Conservation (phyloP, 352 stramenopile genomes). For the Phytophthora uliginosa region DNA sequence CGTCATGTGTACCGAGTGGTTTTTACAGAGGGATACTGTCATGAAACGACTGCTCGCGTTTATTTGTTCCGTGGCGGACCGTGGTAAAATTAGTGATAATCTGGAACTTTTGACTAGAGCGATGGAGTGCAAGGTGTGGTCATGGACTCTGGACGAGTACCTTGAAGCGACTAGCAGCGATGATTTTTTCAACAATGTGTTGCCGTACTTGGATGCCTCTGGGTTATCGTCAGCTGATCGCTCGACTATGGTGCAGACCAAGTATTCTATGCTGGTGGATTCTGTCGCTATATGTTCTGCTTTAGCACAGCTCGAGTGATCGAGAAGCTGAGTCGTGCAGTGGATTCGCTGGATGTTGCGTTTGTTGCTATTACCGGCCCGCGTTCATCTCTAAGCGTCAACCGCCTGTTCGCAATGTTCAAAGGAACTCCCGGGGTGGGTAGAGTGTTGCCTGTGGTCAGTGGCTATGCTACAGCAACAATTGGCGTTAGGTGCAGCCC, state of each 20-base stretch:
- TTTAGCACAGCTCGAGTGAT: slow-evolving; percentile 2
- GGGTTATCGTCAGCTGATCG: not conserved
- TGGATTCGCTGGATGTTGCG: not conserved
- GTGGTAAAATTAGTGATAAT: slow-evolving; percentile 23
- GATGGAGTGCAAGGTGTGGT: slow-evolving; percentile 16
- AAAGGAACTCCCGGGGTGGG: not conserved
- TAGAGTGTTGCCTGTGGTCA: slow-evolving; percentile 6
- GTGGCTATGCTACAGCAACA: slow-evolving; percentile 8
- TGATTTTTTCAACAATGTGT: slow-evolving; percentile 7
- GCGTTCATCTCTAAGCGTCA: not conserved
- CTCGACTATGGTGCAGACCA: slow-evolving; percentile 3
- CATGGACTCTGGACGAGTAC: slow-evolving; percentile 32
- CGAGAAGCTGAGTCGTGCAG: not conserved
- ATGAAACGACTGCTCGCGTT: slow-evolving; percentile 9
- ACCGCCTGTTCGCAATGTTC: not conserved
- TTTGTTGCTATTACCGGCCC: not conserved
- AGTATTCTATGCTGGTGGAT: slow-evolving; percentile 19
- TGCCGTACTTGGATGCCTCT: slow-evolving; percentile 5
- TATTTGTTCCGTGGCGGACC: slow-evolving; percentile 11
- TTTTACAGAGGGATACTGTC: not conserved
- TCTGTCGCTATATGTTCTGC: slow-evolving; percentile 15
- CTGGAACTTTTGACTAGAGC: slow-evolving; percentile 4
- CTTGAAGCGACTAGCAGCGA: slow-evolving; percentile 21
- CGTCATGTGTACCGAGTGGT: slow-evolving; percentile 12
- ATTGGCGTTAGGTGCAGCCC: slow-evolving; percentile 24